Base-by-base conservation (phyloP, 306 rosid species). In the Castanopsis chinensis region DNA sequence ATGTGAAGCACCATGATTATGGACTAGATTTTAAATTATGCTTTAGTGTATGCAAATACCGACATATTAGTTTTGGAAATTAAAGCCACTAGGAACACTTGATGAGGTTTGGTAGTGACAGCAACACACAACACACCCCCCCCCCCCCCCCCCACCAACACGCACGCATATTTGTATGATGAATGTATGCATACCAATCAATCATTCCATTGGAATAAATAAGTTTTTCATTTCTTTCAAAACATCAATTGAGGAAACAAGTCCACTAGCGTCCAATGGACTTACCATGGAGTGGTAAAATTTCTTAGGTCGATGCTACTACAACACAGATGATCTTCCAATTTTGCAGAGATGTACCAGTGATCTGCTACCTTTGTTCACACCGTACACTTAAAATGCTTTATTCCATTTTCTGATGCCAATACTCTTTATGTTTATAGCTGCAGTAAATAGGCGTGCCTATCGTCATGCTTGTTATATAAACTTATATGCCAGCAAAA, bases 1-100 rank as follows among this genome's bases (percentile, higher is more conserved):
- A 67, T 30, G 67, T 75, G 74, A 52, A 69, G 76, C 60, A n/a
- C 65, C 69, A 6, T 73, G 76, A 61, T 77, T 12, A 23, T 54
- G 64, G 18, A 17, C 33, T 32, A 65, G 45, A 30, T 7, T 30
- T 65, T 65, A 18, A 32, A 17, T 28, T 27, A 18, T 32, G 7
- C 15, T 14, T 32, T 25, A 1, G 12, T 23, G 14, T 71, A 37
- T 10, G 54, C n/a, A 21, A 70, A 28, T 17, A n/a, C 51, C 8
- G 9, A 10, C n/a, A 5, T 15, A 1, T 1, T 21, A 23, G 33
- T 9, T 43, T 11, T 6, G 13, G 8, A 43, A 15, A n/a, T 7
- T 9, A 14, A 20, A 49, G 58, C 59, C 41, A 27, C 51, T 14
- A 49, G 37, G 37, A 71, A 33, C 17, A 49, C 1, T 18, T 19